Conservation (phyloP, 176 grass and related monocot species). For the sorghum (Sorghum bicolor) region Sorghum_bicolor_NCBIv3 NC_012873.2:7512501-7513000, state of each 20-base stretch:
- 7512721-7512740: neutral
- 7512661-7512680: constrained; percentile 18
- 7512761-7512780: neutral
- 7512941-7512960: constrained; percentile 16
- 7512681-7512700: neutral
- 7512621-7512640: constrained; percentile 44
- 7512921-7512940: constrained; percentile 5
- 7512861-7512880: neutral
- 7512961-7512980: constrained; percentile 2
- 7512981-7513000: constrained; percentile 24
- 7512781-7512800: constrained; percentile 41
- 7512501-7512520: constrained; percentile 56
- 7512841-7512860: neutral
- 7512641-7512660: constrained; percentile 25
- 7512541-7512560: constrained; percentile 24
- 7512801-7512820: constrained; percentile 17
- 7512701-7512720: constrained; percentile 16
- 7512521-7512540: constrained; percentile 99
- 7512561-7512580: neutral
- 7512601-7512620: constrained; percentile 21
- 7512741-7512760: neutral
- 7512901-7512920: neutral
- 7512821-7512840: neutral
- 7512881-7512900: neutral
- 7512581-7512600: constrained; percentile 6